A percentile compares a stretch with the other conserved stretches of the same genome.
These are phyloP conservation scores for Achlya hypogyna DNA, from an alignment of 352 stramenopile species.

Conservation along the genomic window DNA sequence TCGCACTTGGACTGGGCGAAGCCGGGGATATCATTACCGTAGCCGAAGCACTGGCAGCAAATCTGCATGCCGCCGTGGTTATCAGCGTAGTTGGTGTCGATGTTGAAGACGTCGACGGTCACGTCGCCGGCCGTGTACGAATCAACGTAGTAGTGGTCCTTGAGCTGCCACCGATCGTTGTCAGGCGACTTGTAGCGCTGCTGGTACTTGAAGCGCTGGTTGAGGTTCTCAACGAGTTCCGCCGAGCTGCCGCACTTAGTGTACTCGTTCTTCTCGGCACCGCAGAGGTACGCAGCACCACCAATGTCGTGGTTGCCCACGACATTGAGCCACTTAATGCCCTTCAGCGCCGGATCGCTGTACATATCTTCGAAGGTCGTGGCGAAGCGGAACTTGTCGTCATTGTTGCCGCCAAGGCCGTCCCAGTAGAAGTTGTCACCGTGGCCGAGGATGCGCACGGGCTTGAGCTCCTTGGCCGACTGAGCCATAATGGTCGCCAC, in stretches of 20 bases:
- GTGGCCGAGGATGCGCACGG: conserved; percentile 17
- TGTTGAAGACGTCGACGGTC: conserved; percentile 51
- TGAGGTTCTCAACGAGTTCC: conserved; percentile 23
- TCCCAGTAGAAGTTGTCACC: conserved; percentile 65
- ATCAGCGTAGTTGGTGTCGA: conserved; percentile 45
- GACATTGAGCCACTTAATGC: conserved; percentile 50
- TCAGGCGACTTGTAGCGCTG: conserved; percentile 39
- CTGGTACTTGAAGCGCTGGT: conserved; percentile 42
- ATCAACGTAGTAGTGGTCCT: conserved; percentile 52
- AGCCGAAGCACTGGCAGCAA: conserved; percentile 55
- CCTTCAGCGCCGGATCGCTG: conserved; percentile 35
- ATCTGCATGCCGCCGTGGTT: conserved; percentile 40
- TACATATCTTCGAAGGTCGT: conserved; percentile 52
- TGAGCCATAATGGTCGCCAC: conserved; percentile 25
- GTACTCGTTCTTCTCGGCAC: conserved; percentile 25
- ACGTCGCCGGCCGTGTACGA: conserved; percentile 35
- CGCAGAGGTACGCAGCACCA: conserved; percentile 46
- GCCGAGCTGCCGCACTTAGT: conserved; percentile 25
- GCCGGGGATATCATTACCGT: conserved; percentile 54
- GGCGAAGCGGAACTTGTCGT: conserved; percentile 40
- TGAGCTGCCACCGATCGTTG: conserved; percentile 40
- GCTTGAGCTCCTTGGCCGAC: conserved; percentile 16
- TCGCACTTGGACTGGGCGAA: conserved; percentile 33
- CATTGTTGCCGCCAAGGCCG: conserved; percentile 35
- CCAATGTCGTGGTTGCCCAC: conserved; percentile 69